Base-by-base conservation (phyloP, 306 rosid species). In the Castanopsis chinensis region DNA sequence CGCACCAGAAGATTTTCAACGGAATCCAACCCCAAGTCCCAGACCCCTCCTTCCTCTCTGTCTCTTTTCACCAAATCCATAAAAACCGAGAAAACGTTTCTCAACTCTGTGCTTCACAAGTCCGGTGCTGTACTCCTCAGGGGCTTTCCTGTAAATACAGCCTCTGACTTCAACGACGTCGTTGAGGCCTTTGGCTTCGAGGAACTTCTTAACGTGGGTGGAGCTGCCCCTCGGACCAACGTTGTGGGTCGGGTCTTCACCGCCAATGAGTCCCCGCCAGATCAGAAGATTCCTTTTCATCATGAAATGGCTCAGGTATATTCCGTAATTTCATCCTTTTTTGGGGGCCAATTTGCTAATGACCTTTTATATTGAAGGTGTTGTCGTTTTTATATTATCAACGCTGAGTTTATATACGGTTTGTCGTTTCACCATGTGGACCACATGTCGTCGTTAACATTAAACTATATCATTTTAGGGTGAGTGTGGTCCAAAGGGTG, bases 221-320 rank as follows among this genome's bases (percentile, higher is more conserved):
- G 99, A 57, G 94, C 90, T 19, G 97, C 97, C 15, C 94, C 96
- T 1, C 87, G 96, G 60, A 91, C 88, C 74, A 90, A 83, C 76
- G 90, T 91, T 2, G 82, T 94, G 4, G 98, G 97, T 18, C 94
- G 97, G 21, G 96, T 95, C 69, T 92, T 90, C 83, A 93, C 96
- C 6, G 96, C 99, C 58, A 95, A 95, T 30, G 98, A 93, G 56
- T 93, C 98, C 43, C 98, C 98, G 1, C 91, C 99, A 1, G 98
- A 93, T 15, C 96, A 86, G 89, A 91, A 91, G 81, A 95, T 93
- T 83, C 92, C 94, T 0, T 91, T 93, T 76, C 98, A 95, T 81
- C 97, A 90, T 54, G 99, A 93, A 81, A 87, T 95, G 98, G 90
- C 94, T 35, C 99, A 90, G 89, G 97, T 90, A 25, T 30, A 1